A percentile compares a stretch with the other conserved stretches of the same genome.
Conservation (phyloP, 169 alveolate genomes). For the Perkinsus marinus region DNA sequence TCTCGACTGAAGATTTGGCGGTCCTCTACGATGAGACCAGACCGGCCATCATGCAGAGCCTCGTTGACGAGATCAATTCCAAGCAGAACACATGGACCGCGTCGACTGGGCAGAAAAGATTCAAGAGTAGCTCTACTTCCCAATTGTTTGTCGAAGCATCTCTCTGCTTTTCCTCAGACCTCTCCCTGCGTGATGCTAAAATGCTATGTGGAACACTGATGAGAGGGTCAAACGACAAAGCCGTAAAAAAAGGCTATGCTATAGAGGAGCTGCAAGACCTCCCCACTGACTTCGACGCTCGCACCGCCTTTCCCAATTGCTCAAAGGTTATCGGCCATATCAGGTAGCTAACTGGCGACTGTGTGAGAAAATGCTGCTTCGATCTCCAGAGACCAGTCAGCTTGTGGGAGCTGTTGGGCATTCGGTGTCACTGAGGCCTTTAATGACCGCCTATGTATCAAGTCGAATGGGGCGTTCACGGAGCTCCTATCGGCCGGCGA, state of each 20-base stretch:
- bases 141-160: not conserved
- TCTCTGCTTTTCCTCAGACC: not conserved
- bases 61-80: not conserved
- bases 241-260: not conserved
- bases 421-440: conserved; percentile 64
- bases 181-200: not conserved
- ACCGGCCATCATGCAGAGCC: not conserved
- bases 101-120: not conserved
- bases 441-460: conserved; percentile 58
- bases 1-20: too few relatives aligned
- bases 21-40: not conserved
- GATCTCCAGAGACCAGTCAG: conserved; percentile 53
- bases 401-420: conserved; percentile 77
- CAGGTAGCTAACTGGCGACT: not conserved
- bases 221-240: not conserved
- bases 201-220: not conserved
- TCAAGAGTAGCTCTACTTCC: not conserved
- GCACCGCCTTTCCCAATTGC: not conserved
- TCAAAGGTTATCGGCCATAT: conserved; percentile 35
- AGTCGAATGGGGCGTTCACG: conserved; percentile 15
- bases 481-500: not conserved
- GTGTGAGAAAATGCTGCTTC: not conserved
- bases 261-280: not conserved
- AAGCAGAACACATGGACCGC: not conserved
- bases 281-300: not conserved